Percentiles rank a stretch among this genome's conserved stretches.
Conservation (phyloP, 108 stramenopile genomes). For the Discostella stelligeroides region DNA sequence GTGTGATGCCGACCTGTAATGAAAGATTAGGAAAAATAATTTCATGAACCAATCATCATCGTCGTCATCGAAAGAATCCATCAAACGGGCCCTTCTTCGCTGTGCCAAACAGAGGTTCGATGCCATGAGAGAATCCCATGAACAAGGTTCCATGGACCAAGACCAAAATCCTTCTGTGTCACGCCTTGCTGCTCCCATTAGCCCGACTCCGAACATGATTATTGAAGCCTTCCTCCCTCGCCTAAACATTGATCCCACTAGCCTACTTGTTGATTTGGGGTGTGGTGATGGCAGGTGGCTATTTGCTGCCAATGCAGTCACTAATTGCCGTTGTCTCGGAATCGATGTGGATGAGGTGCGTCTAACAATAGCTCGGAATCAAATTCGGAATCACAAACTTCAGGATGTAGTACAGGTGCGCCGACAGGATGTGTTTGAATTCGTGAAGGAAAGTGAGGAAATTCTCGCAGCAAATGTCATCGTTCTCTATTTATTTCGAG, state of each 20-base stretch:
- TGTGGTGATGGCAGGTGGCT: conserved; percentile 61
- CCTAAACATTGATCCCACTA: conserved; percentile 29
- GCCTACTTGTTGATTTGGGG: conserved; percentile 47
- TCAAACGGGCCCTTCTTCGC: conserved; percentile 34
- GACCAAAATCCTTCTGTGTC: neutral
- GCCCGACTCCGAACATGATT: conserved; percentile 40
- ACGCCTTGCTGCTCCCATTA: conserved; percentile 41
- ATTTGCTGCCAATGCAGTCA: conserved; percentile 36
- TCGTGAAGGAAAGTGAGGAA: conserved; percentile 20
- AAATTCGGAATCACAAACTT: conserved; percentile 21
- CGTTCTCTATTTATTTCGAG: conserved; percentile 51
- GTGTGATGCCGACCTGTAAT: neutral
- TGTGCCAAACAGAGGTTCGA: conserved; percentile 42
- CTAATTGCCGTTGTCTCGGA: conserved; percentile 49
- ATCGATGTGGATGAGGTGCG: conserved; percentile 46
- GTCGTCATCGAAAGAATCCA: conserved; percentile 25
- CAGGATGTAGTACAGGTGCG: conserved; percentile 22
- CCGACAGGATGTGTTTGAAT: conserved; percentile 42
- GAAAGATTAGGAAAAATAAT: conserved; percentile 12
- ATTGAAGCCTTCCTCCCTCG: conserved; percentile 45
- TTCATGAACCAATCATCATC: neutral
- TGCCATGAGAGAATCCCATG: conserved; percentile 32
- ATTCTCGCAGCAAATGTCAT: conserved; percentile 38
- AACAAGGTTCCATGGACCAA: conserved; percentile 12
- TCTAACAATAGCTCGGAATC: conserved; percentile 24